Evolutionary conservation across 1,284 basidiomycete genomes (phyloP).

Genomic region (Ustilago cynodontis): DNA sequence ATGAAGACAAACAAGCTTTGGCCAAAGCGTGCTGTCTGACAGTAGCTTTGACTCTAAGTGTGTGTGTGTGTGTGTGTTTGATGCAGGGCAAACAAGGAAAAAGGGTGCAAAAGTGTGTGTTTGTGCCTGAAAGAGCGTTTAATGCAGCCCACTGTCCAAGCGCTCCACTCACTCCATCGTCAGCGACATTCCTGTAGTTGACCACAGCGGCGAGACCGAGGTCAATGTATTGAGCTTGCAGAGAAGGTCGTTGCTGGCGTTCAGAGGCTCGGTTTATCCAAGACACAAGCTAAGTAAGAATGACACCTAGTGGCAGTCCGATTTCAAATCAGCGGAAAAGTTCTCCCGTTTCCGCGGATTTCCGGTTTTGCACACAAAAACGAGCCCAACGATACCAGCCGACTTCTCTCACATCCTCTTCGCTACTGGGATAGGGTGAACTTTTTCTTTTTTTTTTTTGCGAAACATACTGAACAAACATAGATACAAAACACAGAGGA

Average conservation of each 20-base stretch:
- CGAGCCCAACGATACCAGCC: too few relatives aligned
- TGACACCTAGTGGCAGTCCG: neutral
- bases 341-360: neutral
- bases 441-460: neutral
- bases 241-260: too few relatives aligned
- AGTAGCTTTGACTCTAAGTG: too few relatives aligned
- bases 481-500: constrained; percentile 2
- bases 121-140: neutral
- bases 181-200: too few relatives aligned
- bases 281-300: neutral
- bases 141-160: too few relatives aligned
- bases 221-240: too few relatives aligned
- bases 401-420: neutral
- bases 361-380: neutral
- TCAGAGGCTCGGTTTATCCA: too few relatives aligned
- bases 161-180: too few relatives aligned
- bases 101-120: neutral
- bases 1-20: too few relatives aligned
- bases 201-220: too few relatives aligned
- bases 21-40: neutral
- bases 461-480: constrained; percentile 9
- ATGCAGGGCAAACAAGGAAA: neutral
- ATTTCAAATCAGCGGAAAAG: constrained; percentile 6
- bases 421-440: too few relatives aligned
- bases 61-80: neutral